Conservation (phyloP, 2,329 filamentous ascomycete genomes). For the Aspergillus pseudoviridinutans region DNA sequence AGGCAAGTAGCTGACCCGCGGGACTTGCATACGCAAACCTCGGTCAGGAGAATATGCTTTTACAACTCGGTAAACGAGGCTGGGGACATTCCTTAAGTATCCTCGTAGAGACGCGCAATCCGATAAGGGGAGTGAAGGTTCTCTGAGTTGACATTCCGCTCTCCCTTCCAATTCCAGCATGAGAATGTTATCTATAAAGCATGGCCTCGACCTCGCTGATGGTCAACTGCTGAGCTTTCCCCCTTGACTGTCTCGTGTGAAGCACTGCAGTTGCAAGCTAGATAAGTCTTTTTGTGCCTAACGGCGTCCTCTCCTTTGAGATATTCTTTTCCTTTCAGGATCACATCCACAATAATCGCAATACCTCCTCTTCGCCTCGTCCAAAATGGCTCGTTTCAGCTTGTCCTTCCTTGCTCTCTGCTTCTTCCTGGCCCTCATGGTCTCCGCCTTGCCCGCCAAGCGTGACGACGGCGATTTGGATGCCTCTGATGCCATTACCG, state of each 20-base stretch:
- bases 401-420: constrained; percentile 27
- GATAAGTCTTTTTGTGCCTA: background rate
- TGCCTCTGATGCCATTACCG: background rate
- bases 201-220: background rate
- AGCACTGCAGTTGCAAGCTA: background rate
- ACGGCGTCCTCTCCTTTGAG: constrained; percentile 14
- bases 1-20: constrained; percentile 1
- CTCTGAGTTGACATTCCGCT: background rate
- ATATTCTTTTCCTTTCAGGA: constrained; percentile 6
- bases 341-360: constrained; percentile 4
- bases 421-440: constrained; percentile 26
- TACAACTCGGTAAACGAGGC: background rate
- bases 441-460: constrained; percentile 26
- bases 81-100: background rate
- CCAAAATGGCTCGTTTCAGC: constrained; percentile 30
- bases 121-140: background rate
- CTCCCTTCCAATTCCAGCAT: background rate
- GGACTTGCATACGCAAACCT: background rate
- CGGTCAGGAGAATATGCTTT: background rate
- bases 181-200: background rate
- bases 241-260: background rate
- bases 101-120: background rate
- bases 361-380: background rate
- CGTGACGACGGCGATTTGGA: background rate
- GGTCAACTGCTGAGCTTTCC: background rate